Base-by-base conservation (phyloP, 257 asterid species). In the Orobanche coerulescens region DNA sequence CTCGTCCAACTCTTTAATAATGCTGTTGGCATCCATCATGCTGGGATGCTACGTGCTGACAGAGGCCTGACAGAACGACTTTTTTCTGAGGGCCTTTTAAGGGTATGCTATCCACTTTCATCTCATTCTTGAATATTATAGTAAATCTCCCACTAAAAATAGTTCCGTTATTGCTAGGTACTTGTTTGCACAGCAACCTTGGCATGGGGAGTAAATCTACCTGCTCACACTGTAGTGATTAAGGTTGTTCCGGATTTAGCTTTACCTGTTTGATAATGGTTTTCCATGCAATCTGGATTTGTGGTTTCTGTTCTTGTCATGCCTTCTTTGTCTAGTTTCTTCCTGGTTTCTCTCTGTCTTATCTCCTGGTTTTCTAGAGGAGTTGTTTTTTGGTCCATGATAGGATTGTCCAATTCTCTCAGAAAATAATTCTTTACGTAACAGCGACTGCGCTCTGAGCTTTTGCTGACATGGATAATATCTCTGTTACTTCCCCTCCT, bases 161-260 rank as follows among this genome's bases (percentile, higher is more conserved):
- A 43, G 9, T 61, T 61, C 42, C 72, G 2, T 48, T 64, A 20
- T 67, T 73, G 51, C 40, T 78, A 92, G 98, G 96, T 92, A 42
- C 96, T 92, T 62, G 95, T 92, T 44, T 92, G 98, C 85, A 92
- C 98, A 28, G 98, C 98, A 63, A 92, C 98, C 64, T 79, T 92
- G 80, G 98, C 98, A 15, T 92, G 98, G 98, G 98, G 98, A 73
- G 98, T 92, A 53, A 92, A 92, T 83, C 84, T 92, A 70, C 98
- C 98, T 58, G 98, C 98, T 79, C 98, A 92, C 72, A 92, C 97
- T 50, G 98, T 92, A 75, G 98, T 92, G 81, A 92, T 92, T 71
- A 92, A 92, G 98, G 98, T 92, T 67, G 79, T 85, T 77, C 60
- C 33, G 33, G 15, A 65, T 69, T 16, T 6, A 73, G 55, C 24